Base-by-base conservation (phyloP, 2,329 filamentous ascomycete genomes). In the Massarina eburnea region DNA sequence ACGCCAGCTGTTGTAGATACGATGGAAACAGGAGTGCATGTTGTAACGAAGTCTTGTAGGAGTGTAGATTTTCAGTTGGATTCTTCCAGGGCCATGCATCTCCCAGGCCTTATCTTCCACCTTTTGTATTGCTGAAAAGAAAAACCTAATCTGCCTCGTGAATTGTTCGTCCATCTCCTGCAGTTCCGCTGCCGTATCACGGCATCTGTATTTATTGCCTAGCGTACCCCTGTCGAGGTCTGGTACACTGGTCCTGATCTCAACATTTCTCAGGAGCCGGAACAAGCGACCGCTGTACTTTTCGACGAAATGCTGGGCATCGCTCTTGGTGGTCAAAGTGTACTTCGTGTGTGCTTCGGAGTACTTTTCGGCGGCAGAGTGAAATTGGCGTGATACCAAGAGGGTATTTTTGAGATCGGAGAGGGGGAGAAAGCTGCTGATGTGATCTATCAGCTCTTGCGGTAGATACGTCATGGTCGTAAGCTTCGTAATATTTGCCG, bases 381-480 rank as follows among this genome's bases (percentile, higher is more conserved):
- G 46, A 15, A 56, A 57, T 27, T 18, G 27, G 3, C 15, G 26
- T 6, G 51, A 49, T 8, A 59, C 17, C 2, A 36, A 30, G 10
- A 57, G 45, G 5, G 46, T 50, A 15, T 48, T 48, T 29, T 57
- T 58, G 2, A 60, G 46, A 20, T 53, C 51, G 4, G 51, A 33
- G 10, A 12, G 24, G 9, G 3, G 4, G 8, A 60, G 46, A 26
- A 43, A 41, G 19, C 41, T 49, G 46, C 53, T 46, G 34, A 60
- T 54, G 10, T 30, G 40, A 33, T 58, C 49, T 14, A 57, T 26
- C 9, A 59, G 17, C 47, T 59, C 57, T 27, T 49, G 47, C 38
- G 55, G 52, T 7, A 58, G 34, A n/a, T n/a, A n/a, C n/a, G n/a
- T n/a, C n/a, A n/a, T n/a, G n/a, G n/a, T n/a, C n/a, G n/a, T n/a